These are phyloP conservation scores for Orychophragmus violaceus DNA, from an alignment of 345 rosid species.

Conservation along the genomic window DNA sequence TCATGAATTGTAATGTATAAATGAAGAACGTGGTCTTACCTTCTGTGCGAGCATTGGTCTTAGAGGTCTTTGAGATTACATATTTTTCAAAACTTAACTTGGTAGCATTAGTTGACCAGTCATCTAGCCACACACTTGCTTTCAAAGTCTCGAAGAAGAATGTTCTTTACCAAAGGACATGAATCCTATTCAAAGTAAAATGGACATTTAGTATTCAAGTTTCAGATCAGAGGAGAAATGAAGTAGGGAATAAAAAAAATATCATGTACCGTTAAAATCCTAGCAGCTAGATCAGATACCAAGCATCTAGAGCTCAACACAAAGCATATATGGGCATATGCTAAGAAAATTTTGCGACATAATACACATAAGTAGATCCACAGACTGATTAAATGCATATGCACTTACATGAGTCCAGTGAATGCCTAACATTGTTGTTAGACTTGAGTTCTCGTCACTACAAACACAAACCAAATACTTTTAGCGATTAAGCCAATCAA, in stretches of 20 bases:
- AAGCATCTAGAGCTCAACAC: neutral
- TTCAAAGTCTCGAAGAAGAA: slow-evolving; percentile 87
- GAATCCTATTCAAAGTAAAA: slow-evolving; percentile 40
- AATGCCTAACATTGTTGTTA: slow-evolving; percentile 24
- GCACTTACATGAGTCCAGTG: slow-evolving; percentile 28
- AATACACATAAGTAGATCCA: neutral
- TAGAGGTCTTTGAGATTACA: slow-evolving; percentile 66
- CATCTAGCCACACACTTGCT: slow-evolving; percentile 95
- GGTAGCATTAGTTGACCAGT: slow-evolving; percentile 72
- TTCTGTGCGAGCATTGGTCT: slow-evolving; percentile 84
- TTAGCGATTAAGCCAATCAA: neutral
- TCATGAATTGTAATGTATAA: neutral
- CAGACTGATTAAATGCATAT: neutral
- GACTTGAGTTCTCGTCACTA: neutral
- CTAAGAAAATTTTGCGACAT: neutral
- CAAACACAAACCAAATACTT: neutral
- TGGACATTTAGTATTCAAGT: neutral
- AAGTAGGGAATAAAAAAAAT: neutral
- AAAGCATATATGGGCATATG: neutral
- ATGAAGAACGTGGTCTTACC: slow-evolving; percentile 34
- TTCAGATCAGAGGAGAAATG: too few species aligned
- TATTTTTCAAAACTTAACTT: slow-evolving; percentile 70
- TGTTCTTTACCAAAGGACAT: slow-evolving; percentile 77
- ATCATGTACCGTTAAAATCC: neutral
- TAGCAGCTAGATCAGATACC: neutral